phyloP scores from a whole-genome alignment of 2,329 filamentous ascomycete genomes.

The Botrytis galanthina region DNA sequence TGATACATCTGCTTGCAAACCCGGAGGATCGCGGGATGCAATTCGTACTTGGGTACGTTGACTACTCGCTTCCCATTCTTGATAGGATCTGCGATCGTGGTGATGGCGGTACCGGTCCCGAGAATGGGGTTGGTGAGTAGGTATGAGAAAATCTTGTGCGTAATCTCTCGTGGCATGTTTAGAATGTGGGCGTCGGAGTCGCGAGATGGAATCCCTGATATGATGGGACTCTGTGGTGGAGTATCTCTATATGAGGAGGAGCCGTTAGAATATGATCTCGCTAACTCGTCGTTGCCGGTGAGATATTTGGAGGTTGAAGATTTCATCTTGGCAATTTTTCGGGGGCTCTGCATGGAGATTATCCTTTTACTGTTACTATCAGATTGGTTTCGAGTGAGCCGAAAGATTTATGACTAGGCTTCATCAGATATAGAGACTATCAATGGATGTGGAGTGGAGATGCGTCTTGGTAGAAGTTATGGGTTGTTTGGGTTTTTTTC shows the following conservation, averaged over 20 bases:
- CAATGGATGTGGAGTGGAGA: not conserved
- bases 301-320: too few species aligned
- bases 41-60: not conserved
- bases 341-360: not conserved
- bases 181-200: not conserved
- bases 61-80: not conserved
- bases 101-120: not conserved
- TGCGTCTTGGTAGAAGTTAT: not conserved
- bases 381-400: not conserved
- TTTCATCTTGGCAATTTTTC: not conserved
- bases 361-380: not conserved
- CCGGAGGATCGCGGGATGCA: not conserved
- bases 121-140: not conserved
- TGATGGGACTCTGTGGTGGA: fast-evolving
- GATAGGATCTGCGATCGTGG: not conserved
- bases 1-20: not conserved
- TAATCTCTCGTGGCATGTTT: not conserved
- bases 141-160: not conserved
- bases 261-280: fast-evolving
- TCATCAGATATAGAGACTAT: not conserved
- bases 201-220: not conserved
- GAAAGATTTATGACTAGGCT: too few species aligned
- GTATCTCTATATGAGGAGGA: not conserved
- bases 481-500: not conserved
- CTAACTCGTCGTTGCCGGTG: too few species aligned